These are phyloP conservation scores for Clitopilus hobsonii DNA, from an alignment of 768 basidiomycete species.

Conservation along the genomic window DNA sequence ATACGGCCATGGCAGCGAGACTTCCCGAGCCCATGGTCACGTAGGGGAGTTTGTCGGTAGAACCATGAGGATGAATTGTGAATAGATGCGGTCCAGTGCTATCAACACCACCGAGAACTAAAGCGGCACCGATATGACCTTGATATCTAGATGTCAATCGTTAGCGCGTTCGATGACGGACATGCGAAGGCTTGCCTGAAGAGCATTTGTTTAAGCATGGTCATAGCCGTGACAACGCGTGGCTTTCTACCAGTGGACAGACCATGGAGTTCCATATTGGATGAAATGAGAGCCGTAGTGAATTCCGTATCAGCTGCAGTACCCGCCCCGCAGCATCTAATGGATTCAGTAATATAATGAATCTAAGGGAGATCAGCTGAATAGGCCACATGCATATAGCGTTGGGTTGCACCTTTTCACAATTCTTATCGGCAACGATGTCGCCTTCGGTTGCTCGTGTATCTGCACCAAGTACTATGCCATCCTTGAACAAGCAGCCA, in stretches of 20 bases:
- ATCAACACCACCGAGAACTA: constrained; percentile 97
- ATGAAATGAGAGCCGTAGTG: constrained; percentile 90
- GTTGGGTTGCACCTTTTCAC: constrained; percentile 99
- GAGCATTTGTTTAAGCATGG: constrained; percentile 95
- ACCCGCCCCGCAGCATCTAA: constrained; percentile 97
- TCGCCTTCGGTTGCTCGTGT: constrained; percentile 92
- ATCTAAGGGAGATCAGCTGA: constrained; percentile 50
- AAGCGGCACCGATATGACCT: constrained; percentile 90
- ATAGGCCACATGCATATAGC: no score
- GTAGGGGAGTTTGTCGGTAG: constrained; percentile 97
- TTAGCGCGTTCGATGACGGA: not conserved
- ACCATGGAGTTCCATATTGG: constrained; percentile 91
- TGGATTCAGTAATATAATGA: constrained; percentile 93
- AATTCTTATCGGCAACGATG: constrained; percentile 99
- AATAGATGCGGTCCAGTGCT: constrained; percentile 90
- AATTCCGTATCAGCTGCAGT: constrained; percentile 99
- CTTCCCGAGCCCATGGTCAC: constrained; percentile 98
- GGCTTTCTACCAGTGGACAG: constrained; percentile 90
- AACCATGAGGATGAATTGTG: constrained; percentile 94
- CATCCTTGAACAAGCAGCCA: constrained; percentile 88
- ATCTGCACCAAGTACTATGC: constrained; percentile 93
- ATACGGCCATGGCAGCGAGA: constrained; percentile 97
- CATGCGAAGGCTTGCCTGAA: constrained; percentile 53
- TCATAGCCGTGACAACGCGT: constrained; percentile 96
- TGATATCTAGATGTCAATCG: constrained; percentile 58